Conservation (phyloP, 148 eudicot genomes). For the Beta vulgaris region DNA sequence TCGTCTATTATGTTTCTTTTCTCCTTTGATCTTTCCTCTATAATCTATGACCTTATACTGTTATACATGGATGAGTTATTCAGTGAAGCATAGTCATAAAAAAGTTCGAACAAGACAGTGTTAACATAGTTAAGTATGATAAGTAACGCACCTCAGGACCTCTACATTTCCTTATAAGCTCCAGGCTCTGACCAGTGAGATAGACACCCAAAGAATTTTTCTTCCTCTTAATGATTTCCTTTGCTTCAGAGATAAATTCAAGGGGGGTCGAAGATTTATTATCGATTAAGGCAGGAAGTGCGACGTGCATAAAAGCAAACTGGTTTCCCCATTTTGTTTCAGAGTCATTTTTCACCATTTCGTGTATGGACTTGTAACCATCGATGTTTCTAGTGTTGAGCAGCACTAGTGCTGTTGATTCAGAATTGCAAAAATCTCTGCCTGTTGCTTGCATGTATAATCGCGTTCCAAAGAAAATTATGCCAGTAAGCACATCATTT, state of each 20-base stretch:
- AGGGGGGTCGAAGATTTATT: slow-evolving; percentile 36
- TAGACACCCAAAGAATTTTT: slow-evolving; percentile 60
- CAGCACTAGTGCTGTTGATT: slow-evolving; percentile 72
- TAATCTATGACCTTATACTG: background rate
- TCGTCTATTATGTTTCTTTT: background rate
- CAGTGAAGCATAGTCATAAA: background rate
- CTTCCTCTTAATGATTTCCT: slow-evolving; percentile 50
- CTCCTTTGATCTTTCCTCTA: too few relatives aligned
- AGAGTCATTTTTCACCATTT: slow-evolving; percentile 51
- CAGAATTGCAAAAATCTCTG: slow-evolving; percentile 27
- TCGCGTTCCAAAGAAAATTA: slow-evolving; percentile 59
- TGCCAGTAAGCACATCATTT: slow-evolving; percentile 72
- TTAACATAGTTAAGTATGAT: background rate
- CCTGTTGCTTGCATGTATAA: slow-evolving; percentile 59
- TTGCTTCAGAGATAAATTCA: slow-evolving; percentile 45
- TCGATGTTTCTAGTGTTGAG: slow-evolving; percentile 67
- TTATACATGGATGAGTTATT: too few relatives aligned
- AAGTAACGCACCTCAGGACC: slow-evolving; percentile 73
- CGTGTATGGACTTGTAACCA: slow-evolving; percentile 64
- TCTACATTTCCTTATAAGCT: slow-evolving; percentile 41
- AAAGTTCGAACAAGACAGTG: background rate
- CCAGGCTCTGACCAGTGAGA: slow-evolving; percentile 69
- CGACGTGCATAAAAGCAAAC: slow-evolving; percentile 68
- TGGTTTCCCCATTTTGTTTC: slow-evolving; percentile 75
- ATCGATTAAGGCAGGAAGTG: slow-evolving; percentile 41